Percentiles rank a stretch among this genome's conserved stretches.
Evolutionary conservation across 1,284 basidiomycete genomes (phyloP).

Genomic region (Pulveroboletus sp.): DNA sequence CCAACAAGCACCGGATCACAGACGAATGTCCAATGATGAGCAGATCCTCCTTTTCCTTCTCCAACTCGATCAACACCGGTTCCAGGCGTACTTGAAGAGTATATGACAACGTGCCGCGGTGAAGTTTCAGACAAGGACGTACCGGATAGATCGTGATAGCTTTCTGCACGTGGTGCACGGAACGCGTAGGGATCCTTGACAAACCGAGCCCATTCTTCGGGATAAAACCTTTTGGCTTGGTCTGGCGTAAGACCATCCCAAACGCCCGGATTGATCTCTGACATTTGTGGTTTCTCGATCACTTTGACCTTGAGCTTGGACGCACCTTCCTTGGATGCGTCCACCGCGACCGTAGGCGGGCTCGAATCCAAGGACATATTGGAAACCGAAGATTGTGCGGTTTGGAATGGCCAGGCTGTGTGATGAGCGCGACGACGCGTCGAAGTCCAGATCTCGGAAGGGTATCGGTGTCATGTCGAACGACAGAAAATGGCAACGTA

Average conservation of each 20-base stretch:
- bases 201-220: conserved; percentile 93
- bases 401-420: conserved; percentile 93
- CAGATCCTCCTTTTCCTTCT: conserved; percentile 77
- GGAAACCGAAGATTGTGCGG: conserved; percentile 19
- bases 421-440: conserved; percentile 91
- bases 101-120: not conserved
- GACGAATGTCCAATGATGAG: conserved; percentile 86
- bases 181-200: conserved; percentile 92
- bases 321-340: conserved; percentile 8
- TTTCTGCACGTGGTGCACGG: conserved; percentile 89
- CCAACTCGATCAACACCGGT: conserved; percentile 82
- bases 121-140: conserved; percentile 22
- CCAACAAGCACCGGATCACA: conserved; percentile 94
- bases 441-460: conserved; percentile 90
- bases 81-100: conserved; percentile 65
- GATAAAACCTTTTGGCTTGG: conserved; percentile 87
- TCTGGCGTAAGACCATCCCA: conserved; percentile 94
- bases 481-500: conserved; percentile 41
- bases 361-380: conserved; percentile 9
- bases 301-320: conserved; percentile 68
- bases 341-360: not conserved
- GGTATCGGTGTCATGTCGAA: not conserved
- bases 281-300: conserved; percentile 93
- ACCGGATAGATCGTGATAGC: conserved; percentile 88
- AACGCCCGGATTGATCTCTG: conserved; percentile 96